Base-by-base conservation (phyloP, 1,284 basidiomycete species). In the Athelia psychrophila region DNA sequence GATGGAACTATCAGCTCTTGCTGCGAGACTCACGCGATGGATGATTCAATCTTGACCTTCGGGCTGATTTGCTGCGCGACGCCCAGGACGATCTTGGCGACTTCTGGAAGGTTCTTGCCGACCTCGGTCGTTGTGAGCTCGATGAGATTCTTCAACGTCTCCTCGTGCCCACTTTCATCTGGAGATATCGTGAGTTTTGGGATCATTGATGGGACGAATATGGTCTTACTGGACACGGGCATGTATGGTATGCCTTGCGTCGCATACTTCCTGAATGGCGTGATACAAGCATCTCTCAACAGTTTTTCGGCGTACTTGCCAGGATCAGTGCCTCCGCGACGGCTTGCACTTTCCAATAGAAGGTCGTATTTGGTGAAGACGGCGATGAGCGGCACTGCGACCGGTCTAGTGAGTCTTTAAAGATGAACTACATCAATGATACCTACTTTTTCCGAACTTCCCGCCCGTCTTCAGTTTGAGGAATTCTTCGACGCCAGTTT, bases 41-140 rank as follows among this genome's bases (percentile, higher is more conserved):
- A 63, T 27, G 57, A 57, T n/a, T 58, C 49, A 19, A 66, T 61
- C 15, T 63, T 66, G 3, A 61, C 54, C 19, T 53, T 49, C 23
- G 59, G 51, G 44, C 51, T 60, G 9, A 54, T 56, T 35, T 57
- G 54, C 47, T 65, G 64, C 8, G 64, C 64, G 32, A 65, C 60
- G 12, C 60, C 64, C 18, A 50, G 49, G 15, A 58, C 53, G 5
- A 62, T 50, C 9, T 57, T 57, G 12, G 56, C 59, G 48, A 56
- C 57, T 12, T 19, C 51, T 18, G 38, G n/a, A 42, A 42, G n/a
- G 6, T 42, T 6, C 20, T 42, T 16, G 5, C 38, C 8, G 20
- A 42, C 38, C 16, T n/a, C n/a, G 8, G 6, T 16, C 6, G 20
- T 18, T 22, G 38, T 42, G 20, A 42, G 38, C 20, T 22, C 20